Percentiles rank a stretch among this genome's conserved stretches.
These are phyloP conservation scores for Epichloe gansuensis DNA, from an alignment of 2,329 filamentous ascomycete species.

Conservation along the genomic window DNA sequence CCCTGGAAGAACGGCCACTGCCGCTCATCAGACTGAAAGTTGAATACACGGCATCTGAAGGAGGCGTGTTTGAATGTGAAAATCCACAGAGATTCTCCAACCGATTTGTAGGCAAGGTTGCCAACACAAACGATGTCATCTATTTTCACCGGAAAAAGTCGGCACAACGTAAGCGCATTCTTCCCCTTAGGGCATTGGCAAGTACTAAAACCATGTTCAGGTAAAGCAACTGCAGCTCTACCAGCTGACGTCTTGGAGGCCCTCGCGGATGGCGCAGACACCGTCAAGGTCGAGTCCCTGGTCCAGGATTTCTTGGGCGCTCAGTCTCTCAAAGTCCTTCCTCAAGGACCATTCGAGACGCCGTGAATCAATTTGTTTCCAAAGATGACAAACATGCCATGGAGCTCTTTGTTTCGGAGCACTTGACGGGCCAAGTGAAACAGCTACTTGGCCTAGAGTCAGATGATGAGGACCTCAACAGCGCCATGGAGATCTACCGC, in stretches of 20 bases:
- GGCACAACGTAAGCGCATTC: constrained; percentile 20
- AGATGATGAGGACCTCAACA: constrained; percentile 54
- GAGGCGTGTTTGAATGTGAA: constrained; percentile 77
- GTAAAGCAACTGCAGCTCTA: constrained; percentile 30
- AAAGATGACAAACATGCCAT: constrained; percentile 94
- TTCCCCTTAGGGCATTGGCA: neutral
- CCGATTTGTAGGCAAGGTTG: constrained; percentile 78
- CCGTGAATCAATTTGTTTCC: constrained; percentile 82
- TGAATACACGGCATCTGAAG: constrained; percentile 76
- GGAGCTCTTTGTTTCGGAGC: constrained; percentile 66
- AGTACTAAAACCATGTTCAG: constrained; percentile 11
- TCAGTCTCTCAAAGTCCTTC: constrained; percentile 84
- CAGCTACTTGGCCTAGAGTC: constrained; percentile 55
- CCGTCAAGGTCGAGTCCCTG: constrained; percentile 76
- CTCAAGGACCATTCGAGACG: constrained; percentile 85
- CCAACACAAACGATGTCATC: constrained; percentile 87
- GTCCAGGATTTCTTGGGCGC: constrained; percentile 79
- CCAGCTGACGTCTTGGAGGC: constrained; percentile 52
- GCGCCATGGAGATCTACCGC: constrained; percentile 62
- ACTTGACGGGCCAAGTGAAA: constrained; percentile 57
- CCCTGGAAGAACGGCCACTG: constrained; percentile 51
- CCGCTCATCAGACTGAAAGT: constrained; percentile 84
- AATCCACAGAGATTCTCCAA: constrained; percentile 96
- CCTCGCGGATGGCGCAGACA: constrained; percentile 41
- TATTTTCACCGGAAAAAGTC: constrained; percentile 86